Base-by-base conservation (phyloP, 2,329 filamentous ascomycete species). In the Aspergillus sp. region DNA sequence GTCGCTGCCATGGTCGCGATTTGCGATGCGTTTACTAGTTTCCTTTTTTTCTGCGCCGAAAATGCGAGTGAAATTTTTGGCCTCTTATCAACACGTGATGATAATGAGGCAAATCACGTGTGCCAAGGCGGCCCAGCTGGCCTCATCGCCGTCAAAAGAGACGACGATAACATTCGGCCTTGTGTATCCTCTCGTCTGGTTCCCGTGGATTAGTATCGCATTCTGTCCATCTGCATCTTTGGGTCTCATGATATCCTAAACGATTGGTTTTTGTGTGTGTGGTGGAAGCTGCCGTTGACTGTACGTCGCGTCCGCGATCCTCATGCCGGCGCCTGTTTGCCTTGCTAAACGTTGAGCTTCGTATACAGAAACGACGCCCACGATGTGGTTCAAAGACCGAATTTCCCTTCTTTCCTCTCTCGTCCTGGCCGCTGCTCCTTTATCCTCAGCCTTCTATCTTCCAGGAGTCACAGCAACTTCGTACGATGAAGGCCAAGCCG, bases 381-480 rank as follows among this genome's bases (percentile, higher is more conserved):
- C 57, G 43, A 71, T 71, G 68, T 58, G 62, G 57, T 59, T 62
- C 48, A 57, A 55, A 50, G 58, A 57, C 50, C 62, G 57, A 46
- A 48, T 56, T 6, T 52, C 56, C n/a, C 45, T 66, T 29, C 41
- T 70, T 26, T 55, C 40, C 3, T 56, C 57, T 29, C 52, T 62
- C 44, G 49, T 70, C 7, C 51, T 67, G 7, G 49, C 63, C 4
- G 54, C 19, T 19, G 19, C 62, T 6, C 58, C 67, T 10, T 44
- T 67, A 50, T 69, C 64, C 9, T 76, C 81, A 2, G 88, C 88
- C 46, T 98, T 97, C 74, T 98, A 98, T 72, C 86, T 98, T 36
- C 93, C 91, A 34, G 93, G 93, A 57, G 89, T 96, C 58, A 90
- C 91, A 55, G 93, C 93, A 26, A 94, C 88, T 39, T 91, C 91